Evolutionary conservation across 1,284 basidiomycete species (phyloP).

Genomic region (Sanghuangporus baumii): DNA sequence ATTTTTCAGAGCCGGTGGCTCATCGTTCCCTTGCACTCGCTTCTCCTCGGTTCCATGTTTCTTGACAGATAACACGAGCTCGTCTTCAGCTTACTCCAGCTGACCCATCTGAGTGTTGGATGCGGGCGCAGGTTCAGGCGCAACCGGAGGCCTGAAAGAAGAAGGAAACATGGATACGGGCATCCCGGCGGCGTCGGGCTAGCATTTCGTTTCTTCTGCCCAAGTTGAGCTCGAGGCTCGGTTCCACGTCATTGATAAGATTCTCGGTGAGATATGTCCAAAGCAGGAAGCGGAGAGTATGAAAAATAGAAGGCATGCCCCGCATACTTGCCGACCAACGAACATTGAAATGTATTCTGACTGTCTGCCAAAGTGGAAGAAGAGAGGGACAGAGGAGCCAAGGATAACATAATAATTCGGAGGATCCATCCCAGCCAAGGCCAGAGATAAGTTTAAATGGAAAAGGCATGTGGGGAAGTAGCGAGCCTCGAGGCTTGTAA

Average conservation of each 20-base stretch:
- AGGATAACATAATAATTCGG: neutral
- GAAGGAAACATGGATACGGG: neutral
- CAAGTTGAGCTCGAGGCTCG: conserved; percentile 1
- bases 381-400: neutral
- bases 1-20: too few species aligned
- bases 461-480: too few species aligned
- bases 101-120: neutral
- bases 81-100: neutral
- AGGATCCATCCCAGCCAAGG: too few species aligned
- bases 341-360: neutral
- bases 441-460: too few species aligned
- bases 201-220: neutral
- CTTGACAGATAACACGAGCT: neutral
- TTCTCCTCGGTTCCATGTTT: neutral
- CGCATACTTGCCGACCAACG: conserved; percentile 1
- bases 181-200: conserved; percentile 1
- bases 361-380: neutral
- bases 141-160: neutral
- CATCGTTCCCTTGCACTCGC: neutral
- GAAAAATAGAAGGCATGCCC: neutral
- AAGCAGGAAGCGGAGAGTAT: neutral
- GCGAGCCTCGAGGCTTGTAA: too few species aligned
- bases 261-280: conserved; percentile 1
- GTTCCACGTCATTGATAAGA: neutral
- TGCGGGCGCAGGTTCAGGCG: neutral